Percentiles rank a stretch among this genome's conserved stretches.
These are phyloP conservation scores for Davidsoniella virescens DNA, from an alignment of 2,329 filamentous ascomycete genomes.

Conservation along the genomic window DNA sequence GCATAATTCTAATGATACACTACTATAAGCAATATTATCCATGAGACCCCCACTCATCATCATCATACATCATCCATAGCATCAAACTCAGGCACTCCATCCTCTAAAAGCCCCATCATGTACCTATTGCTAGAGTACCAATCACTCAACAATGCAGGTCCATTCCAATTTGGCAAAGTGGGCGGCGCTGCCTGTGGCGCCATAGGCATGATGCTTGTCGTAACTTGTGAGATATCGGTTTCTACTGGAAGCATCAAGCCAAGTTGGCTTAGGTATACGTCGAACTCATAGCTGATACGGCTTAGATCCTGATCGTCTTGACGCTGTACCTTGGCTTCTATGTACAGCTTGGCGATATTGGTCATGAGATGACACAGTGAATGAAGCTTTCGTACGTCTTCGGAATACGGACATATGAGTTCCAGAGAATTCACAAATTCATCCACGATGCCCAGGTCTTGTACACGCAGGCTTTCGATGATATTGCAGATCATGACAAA, in stretches of 20 bases:
- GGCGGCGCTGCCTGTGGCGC: no score
- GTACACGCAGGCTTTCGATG: slow-evolving; percentile 34
- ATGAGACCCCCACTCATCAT: no score
- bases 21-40: no score
- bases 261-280: slow-evolving; percentile 47
- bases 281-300: slow-evolving; percentile 42
- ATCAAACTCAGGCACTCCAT: slow-evolving; percentile 35
- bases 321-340: slow-evolving; percentile 40
- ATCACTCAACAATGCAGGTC: slow-evolving; percentile 31
- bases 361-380: slow-evolving; percentile 46
- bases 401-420: slow-evolving; percentile 33
- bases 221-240: background rate
- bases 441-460: slow-evolving; percentile 37
- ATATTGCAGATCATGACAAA: slow-evolving; percentile 43
- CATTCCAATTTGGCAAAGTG: background rate
- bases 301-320: no score
- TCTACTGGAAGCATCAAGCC: slow-evolving; percentile 34
- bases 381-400: slow-evolving; percentile 43
- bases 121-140: slow-evolving; percentile 52
- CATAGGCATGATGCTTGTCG: no score
- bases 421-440: slow-evolving; percentile 41
- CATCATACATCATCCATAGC: slow-evolving; percentile 6
- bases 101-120: slow-evolving; percentile 48
- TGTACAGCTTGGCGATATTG: slow-evolving; percentile 40
- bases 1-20: no score